Conservation (phyloP, 441 rosid genomes). For the Gossypium davidsonii region DNA sequence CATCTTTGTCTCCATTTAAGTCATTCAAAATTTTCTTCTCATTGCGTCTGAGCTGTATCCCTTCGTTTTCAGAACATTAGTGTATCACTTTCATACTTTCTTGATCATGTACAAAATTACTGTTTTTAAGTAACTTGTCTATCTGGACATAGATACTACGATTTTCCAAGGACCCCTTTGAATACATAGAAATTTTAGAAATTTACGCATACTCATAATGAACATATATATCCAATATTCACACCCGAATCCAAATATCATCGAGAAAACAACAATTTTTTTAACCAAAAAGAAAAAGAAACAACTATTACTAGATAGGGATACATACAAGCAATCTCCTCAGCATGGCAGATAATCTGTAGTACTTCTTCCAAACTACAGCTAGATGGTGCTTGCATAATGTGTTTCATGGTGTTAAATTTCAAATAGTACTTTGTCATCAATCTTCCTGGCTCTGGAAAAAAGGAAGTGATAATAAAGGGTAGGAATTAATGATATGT, state of each 20-base stretch:
- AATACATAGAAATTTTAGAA: background rate
- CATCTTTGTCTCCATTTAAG: conserved; percentile 70
- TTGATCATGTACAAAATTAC: background rate
- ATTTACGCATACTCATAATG: background rate
- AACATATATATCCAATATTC: background rate
- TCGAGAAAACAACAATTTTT: background rate
- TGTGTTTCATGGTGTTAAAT: conserved; percentile 85
- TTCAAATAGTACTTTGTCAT: conserved; percentile 96
- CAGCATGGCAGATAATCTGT: conserved; percentile 69
- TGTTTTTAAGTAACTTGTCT: too few species aligned
- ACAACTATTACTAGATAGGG: conserved; percentile 10
- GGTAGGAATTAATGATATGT: conserved; percentile 9
- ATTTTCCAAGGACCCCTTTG: background rate
- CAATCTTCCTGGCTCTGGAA: conserved; percentile 82
- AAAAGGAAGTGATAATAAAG: background rate
- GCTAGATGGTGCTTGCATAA: conserved; percentile 56
- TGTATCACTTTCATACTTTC: conserved; percentile 4
- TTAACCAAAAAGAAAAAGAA: background rate
- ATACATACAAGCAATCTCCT: conserved; percentile 84
- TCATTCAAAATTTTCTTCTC: conserved; percentile 93
- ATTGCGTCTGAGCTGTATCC: conserved; percentile 96
- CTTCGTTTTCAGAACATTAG: conserved; percentile 42
- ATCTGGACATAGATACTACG: background rate
- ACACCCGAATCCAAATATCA: background rate
- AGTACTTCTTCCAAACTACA: conserved; percentile 81